phyloP scores from a whole-genome alignment of 352 stramenopile species.

The Globisporangium abappressorium region DNA sequence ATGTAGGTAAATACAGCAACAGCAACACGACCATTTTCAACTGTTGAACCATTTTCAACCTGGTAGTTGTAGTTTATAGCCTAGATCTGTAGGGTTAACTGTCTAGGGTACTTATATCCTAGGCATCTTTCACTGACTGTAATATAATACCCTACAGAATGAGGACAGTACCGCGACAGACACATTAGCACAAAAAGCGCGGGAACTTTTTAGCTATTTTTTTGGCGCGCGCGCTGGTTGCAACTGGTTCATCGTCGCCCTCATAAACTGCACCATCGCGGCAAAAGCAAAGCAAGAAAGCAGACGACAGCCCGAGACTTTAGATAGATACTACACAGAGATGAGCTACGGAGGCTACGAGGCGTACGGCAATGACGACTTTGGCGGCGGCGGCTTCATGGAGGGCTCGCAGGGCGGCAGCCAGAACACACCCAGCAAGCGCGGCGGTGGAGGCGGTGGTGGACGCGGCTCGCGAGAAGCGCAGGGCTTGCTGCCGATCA shows the following conservation, averaged over 20 bases:
- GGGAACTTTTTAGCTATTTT: neutral
- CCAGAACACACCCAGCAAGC: conserved; percentile 55
- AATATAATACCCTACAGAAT: neutral
- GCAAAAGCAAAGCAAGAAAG: neutral
- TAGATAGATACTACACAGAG: neutral
- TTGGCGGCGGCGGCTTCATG: conserved; percentile 72
- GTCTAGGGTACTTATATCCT: too few relatives aligned
- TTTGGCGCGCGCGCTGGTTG: neutral
- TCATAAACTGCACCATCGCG: too few relatives aligned
- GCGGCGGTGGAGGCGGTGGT: conserved; percentile 27
- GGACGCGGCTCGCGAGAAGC: conserved; percentile 33
- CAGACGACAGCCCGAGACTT: neutral
- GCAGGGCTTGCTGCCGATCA: conserved; percentile 93
- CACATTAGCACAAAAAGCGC: neutral
- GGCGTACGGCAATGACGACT: conserved; percentile 71
- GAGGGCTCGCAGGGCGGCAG: conserved; percentile 46
- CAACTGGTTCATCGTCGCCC: too few relatives aligned
- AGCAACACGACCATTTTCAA: too few relatives aligned
- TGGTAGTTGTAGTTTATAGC: too few relatives aligned
- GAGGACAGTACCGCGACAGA: neutral
- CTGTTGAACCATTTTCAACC: too few relatives aligned
- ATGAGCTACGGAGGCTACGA: conserved; percentile 78
- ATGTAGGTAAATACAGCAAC: too few relatives aligned
- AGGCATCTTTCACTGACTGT: too few relatives aligned
- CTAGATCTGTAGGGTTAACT: too few relatives aligned